A percentile compares a stretch with the other conserved stretches of the same genome.
Conservation (phyloP, 2,329 filamentous ascomycete genomes). For the Colletotrichum echinochloae region DNA sequence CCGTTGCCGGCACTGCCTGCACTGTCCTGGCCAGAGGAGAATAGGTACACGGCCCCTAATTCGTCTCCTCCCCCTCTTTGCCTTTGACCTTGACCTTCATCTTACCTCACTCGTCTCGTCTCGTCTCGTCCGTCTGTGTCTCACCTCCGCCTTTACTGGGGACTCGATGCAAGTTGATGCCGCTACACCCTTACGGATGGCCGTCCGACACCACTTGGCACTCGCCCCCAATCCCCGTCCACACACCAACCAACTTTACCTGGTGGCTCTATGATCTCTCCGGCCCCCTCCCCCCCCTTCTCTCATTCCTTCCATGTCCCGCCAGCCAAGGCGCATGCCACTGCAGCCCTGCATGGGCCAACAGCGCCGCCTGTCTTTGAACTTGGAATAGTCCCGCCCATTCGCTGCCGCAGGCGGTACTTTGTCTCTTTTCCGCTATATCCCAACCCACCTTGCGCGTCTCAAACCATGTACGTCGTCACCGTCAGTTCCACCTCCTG, state of each 20-base stretch:
- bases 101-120: slow-evolving; percentile 19
- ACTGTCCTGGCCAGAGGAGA: neutral
- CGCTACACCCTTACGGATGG: slow-evolving; percentile 38
- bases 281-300: neutral
- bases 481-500: slow-evolving; percentile 41
- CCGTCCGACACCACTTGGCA: slow-evolving; percentile 37
- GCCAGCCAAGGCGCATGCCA: slow-evolving; percentile 38
- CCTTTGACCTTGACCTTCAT: slow-evolving; percentile 32
- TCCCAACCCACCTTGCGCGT: slow-evolving; percentile 39
- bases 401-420: slow-evolving; percentile 39
- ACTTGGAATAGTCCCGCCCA: slow-evolving; percentile 40
- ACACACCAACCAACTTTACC: slow-evolving; percentile 10
- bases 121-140: slow-evolving; percentile 27
- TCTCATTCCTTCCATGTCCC: slow-evolving; percentile 21
- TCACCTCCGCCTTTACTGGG: slow-evolving; percentile 36
- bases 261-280: neutral
- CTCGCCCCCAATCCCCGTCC: slow-evolving; percentile 15
- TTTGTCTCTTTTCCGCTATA: slow-evolving; percentile 36
- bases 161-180: slow-evolving; percentile 33
- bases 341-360: slow-evolving; percentile 41
- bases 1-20: neutral
- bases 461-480: slow-evolving; percentile 41
- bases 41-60: slow-evolving; percentile 24
- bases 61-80: slow-evolving; percentile 15
- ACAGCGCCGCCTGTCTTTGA: slow-evolving; percentile 33